Percentiles rank a stretch among this genome's conserved stretches.
phyloP scores from a whole-genome alignment of 441 rosid genomes.

The Eruca vesicaria region DNA sequence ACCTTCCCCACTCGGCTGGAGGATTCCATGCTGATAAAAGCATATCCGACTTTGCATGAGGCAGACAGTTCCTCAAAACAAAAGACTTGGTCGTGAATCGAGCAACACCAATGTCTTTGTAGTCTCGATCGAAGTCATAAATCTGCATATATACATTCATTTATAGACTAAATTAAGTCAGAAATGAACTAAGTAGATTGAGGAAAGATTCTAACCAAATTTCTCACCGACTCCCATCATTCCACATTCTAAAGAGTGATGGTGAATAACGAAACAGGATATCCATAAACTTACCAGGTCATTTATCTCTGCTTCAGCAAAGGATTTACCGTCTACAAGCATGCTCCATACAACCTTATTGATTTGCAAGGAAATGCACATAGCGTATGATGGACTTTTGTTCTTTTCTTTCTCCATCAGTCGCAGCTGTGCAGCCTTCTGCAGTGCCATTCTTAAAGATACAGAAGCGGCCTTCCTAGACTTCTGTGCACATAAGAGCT shows the following conservation, averaged over 20 bases:
- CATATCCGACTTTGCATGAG: constrained; percentile 81
- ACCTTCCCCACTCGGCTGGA: constrained; percentile 98
- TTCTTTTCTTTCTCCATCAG: constrained; percentile 91
- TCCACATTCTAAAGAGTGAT: constrained; percentile 4
- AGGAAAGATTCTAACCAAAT: constrained; percentile 4
- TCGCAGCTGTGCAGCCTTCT: constrained; percentile 86
- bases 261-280: neutral
- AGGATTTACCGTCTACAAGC: constrained; percentile 93
- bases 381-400: constrained; percentile 94
- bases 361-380: constrained; percentile 89
- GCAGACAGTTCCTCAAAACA: constrained; percentile 82
- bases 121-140: constrained; percentile 95
- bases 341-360: constrained; percentile 90
- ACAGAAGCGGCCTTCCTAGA: constrained; percentile 72
- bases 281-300: constrained; percentile 64
- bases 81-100: constrained; percentile 74
- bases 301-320: constrained; percentile 98
- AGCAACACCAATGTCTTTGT: constrained; percentile 91
- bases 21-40: constrained; percentile 95
- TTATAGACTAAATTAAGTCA: neutral
- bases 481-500: constrained; percentile 70
- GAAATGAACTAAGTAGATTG: neutral
- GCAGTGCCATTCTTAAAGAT: constrained; percentile 69
- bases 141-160: constrained; percentile 45
- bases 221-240: neutral